Conservation (phyloP, 352 stramenopile species). For the Pythium brachiatum region DNA sequence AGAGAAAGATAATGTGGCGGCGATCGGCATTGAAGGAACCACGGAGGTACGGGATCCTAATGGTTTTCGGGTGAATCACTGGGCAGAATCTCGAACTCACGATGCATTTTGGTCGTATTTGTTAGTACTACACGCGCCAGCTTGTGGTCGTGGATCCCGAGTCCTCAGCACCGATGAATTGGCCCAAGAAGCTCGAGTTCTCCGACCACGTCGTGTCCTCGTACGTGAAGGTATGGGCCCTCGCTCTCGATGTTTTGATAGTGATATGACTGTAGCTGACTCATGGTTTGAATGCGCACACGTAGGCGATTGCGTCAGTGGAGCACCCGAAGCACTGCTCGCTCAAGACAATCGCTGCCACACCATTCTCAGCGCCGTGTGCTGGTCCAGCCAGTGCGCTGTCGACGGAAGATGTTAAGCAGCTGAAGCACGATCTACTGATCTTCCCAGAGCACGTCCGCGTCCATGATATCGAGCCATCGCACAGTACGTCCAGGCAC, state of each 20-base stretch:
- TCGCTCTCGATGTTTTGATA: background rate
- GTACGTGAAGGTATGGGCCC: slow-evolving; percentile 32
- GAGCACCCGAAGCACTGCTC: slow-evolving; percentile 10
- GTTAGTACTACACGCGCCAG: slow-evolving; percentile 54
- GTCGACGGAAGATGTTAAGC: background rate
- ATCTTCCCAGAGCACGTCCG: slow-evolving; percentile 70
- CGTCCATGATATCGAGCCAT: slow-evolving; percentile 43
- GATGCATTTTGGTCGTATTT: background rate
- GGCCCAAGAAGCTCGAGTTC: slow-evolving; percentile 70
- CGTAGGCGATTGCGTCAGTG: slow-evolving; percentile 8
- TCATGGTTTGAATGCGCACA: background rate
- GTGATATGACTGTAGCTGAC: background rate
- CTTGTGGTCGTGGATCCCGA: slow-evolving; percentile 55
- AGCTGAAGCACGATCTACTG: slow-evolving; percentile 50
- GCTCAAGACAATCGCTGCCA: slow-evolving; percentile 44
- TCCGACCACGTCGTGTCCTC: slow-evolving; percentile 56
- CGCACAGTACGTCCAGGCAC: slow-evolving; percentile 46
- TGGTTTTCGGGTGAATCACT: too few species aligned
- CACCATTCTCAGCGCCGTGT: slow-evolving; percentile 36
- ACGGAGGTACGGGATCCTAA: slow-evolving; percentile 18
- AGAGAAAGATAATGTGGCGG: background rate
- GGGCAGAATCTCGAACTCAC: too few species aligned
- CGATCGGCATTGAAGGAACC: slow-evolving; percentile 55
- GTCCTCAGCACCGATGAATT: slow-evolving; percentile 36
- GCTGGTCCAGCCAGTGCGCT: background rate